Evolutionary conservation across 441 rosid species (phyloP).

Genomic region (Omphalea diandra): DNA sequence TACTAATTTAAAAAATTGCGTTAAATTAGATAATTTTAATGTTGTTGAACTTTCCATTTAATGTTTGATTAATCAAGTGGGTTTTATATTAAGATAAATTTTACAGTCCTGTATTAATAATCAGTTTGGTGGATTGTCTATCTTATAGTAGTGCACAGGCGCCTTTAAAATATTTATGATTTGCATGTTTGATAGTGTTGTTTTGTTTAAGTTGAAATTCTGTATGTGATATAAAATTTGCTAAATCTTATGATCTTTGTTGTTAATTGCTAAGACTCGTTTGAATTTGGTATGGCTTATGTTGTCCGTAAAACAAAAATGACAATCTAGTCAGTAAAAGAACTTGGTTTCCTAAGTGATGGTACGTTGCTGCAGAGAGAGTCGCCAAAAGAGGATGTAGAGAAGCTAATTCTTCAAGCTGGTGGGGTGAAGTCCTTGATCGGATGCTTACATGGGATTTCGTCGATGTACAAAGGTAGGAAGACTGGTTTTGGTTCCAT

Average conservation of each 20-base stretch:
- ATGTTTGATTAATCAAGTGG: neutral
- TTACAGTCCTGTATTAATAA: too few species aligned
- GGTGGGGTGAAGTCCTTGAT: constrained; percentile 64
- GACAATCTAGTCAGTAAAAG: neutral
- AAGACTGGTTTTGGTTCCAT: constrained; percentile 18
- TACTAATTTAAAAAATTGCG: too few species aligned
- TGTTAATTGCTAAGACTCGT: too few species aligned
- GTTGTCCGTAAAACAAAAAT: too few species aligned
- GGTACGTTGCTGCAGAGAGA: constrained; percentile 44
- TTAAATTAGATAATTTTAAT: too few species aligned
- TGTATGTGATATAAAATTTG: neutral
- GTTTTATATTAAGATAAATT: too few species aligned
- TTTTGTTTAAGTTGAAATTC: too few species aligned
- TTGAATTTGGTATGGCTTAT: too few species aligned
- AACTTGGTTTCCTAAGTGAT: neutral
- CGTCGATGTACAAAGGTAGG: constrained; percentile 40
- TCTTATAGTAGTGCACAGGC: too few species aligned
- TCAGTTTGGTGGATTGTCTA: too few species aligned
- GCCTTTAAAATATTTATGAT: neutral
- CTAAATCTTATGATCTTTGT: neutral
- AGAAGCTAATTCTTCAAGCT: constrained; percentile 51
- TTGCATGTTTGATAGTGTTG: neutral
- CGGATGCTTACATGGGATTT: constrained; percentile 55
- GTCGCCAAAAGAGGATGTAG: constrained; percentile 53
- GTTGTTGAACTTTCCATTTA: neutral